Evolutionary conservation across 2,329 filamentous ascomycete species (phyloP).

Genomic region (Beauveria rudraprayagi): DNA sequence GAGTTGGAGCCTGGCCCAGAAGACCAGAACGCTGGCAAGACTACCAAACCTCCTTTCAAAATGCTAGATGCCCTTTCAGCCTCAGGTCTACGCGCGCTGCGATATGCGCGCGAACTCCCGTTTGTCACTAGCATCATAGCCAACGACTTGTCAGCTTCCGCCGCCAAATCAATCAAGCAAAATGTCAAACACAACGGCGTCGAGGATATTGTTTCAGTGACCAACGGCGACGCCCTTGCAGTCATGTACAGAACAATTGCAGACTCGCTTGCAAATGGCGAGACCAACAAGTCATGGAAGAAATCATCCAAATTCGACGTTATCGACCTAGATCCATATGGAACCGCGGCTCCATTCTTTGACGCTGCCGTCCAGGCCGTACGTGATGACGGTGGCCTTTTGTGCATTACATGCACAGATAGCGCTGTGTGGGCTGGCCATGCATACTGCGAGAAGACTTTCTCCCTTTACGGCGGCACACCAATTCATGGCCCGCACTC

Average conservation of each 20-base stretch:
- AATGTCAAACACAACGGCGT: slow-evolving; percentile 82
- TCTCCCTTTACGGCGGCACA: slow-evolving; percentile 83
- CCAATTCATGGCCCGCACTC: slow-evolving; percentile 78
- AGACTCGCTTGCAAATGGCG: slow-evolving; percentile 37
- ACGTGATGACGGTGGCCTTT: slow-evolving; percentile 72
- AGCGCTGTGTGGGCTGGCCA: slow-evolving; percentile 91
- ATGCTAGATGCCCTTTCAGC: slow-evolving; percentile 93
- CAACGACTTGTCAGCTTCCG: slow-evolving; percentile 77
- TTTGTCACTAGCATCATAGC: slow-evolving; percentile 75
- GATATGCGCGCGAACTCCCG: slow-evolving; percentile 87
- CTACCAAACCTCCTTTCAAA: slow-evolving; percentile 49
- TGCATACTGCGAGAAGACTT: slow-evolving; percentile 91
- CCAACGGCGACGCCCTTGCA: slow-evolving; percentile 73
- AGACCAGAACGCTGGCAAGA: slow-evolving; percentile 19
- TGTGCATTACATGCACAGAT: slow-evolving; percentile 95
- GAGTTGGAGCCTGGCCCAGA: slow-evolving; percentile 9
- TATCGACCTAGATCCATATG: slow-evolving; percentile 94
- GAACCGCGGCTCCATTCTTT: slow-evolving; percentile 84
- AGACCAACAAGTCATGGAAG: slow-evolving; percentile 30
- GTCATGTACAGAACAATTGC: slow-evolving; percentile 79
- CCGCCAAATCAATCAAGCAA: slow-evolving; percentile 70
- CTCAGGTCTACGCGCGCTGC: slow-evolving; percentile 80
- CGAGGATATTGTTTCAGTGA: slow-evolving; percentile 60
- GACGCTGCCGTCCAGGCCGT: slow-evolving; percentile 84
- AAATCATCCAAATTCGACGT: slow-evolving; percentile 66